Evolutionary conservation across 176 grass and related monocot species (phyloP).

Genomic region (maize (Zea mays)): DNA sequence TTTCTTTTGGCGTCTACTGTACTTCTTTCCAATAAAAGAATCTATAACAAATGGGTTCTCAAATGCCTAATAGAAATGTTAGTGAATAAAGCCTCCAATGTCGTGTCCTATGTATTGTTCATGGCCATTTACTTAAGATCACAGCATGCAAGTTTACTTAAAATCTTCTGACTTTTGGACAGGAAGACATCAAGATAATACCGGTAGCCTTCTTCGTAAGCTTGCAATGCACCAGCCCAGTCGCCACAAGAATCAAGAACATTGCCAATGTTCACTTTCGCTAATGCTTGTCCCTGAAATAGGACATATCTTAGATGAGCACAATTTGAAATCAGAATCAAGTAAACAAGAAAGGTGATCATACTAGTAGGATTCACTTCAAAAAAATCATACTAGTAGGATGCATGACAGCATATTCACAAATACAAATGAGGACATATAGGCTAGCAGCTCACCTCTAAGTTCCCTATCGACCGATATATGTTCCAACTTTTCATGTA

Average conservation of each 20-base stretch:
- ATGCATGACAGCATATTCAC: conserved; percentile 11
- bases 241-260: conserved; percentile 80
- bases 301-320: conserved; percentile 28
- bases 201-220: conserved; percentile 96
- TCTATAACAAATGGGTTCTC: background rate
- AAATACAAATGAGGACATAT: conserved; percentile 25
- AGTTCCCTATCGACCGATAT: conserved; percentile 68
- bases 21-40: no score
- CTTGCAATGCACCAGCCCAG: conserved; percentile 70
- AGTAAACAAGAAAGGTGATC: conserved; percentile 24
- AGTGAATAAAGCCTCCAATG: background rate
- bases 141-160: background rate
- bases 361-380: conserved; percentile 28
- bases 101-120: conserved; percentile 11
- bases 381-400: conserved; percentile 21
- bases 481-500: conserved; percentile 80
- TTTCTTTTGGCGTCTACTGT: no score
- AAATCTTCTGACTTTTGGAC: conserved; percentile 23
- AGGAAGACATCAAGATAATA: conserved; percentile 38
- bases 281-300: conserved; percentile 91
- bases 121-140: conserved; percentile 18
- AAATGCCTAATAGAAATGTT: conserved; percentile 24
- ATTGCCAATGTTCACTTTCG: conserved; percentile 91
- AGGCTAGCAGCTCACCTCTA: conserved; percentile 57
- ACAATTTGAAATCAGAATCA: conserved; percentile 29